Evolutionary conservation across 345 rosid species (phyloP), one percentile per base, ranked within the genome.

Genomic region (Euclidium syriacum): DNA sequence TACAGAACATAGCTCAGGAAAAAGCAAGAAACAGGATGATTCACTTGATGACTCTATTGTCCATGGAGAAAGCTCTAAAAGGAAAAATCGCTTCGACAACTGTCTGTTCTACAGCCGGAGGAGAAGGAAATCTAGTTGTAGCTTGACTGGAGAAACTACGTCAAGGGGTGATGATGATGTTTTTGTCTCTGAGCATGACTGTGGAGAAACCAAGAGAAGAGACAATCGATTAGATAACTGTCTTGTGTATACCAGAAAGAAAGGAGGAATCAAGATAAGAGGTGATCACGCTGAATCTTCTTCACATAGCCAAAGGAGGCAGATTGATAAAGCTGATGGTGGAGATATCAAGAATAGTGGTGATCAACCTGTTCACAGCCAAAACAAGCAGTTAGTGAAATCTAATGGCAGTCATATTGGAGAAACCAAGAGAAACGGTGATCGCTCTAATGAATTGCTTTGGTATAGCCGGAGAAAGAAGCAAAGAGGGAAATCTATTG

Each of bases 391-490:
- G 36, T 54, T 14, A 24, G 63, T 62, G 49, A 66, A 65, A 25
- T 39, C 68, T 67, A 33, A 42, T 63, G 70, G 70, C 51, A 65
- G 40, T 61, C 62, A 25, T 43, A 73, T 65, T 40, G 38, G 26
- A 50, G 55, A 70, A 51, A 56, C 70, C 39, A 80, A 70, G 79
- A 76, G 68, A 71, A 70, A 60, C 19, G 67, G 66, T 33, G 79
- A 71, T 61, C 55, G 11, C 39, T 63, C 70, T 55, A 15, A 58
- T 35, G 66, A 19, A 35, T 58, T 72, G 34, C 66, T 64, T 64
- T 10, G 22, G 35, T 72, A 72, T 58, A 61, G 52, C 60, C 79
- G 98, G 73, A 80, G 84, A 29, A 6, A 6, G 58, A 73, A 70
- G 42, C 74, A 87, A 68, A 80, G 80, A 54, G 64, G 7, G 42